Percentiles rank a stretch among this genome's conserved stretches.
phyloP scores from a whole-genome alignment of 1,284 basidiomycete species.

The Retiboletus flavoniger region DNA sequence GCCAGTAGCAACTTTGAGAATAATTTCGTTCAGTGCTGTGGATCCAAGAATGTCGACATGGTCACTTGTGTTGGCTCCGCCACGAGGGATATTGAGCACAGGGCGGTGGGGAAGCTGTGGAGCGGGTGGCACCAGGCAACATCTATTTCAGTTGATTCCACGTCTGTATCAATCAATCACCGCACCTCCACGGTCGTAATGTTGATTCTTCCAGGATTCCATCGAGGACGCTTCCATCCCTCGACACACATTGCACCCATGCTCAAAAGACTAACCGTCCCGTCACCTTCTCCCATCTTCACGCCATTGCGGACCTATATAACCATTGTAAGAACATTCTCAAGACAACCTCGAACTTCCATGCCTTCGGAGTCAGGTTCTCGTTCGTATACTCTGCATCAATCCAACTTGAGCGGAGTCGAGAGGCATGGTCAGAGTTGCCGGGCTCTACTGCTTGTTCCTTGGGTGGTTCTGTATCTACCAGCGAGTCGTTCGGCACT shows the following conservation, averaged over 20 bases:
- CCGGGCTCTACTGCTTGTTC: slow-evolving; percentile 43
- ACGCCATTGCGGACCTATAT: slow-evolving; percentile 74
- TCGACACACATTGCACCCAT: slow-evolving; percentile 95
- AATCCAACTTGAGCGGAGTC: slow-evolving; percentile 69
- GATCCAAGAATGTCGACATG: slow-evolving; percentile 95
- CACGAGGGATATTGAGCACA: slow-evolving; percentile 72
- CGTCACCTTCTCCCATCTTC: slow-evolving; percentile 92
- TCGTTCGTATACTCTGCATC: slow-evolving; percentile 80
- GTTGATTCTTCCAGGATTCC: slow-evolving; percentile 92
- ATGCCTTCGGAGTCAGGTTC: slow-evolving; percentile 56
- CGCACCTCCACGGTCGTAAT: slow-evolving; percentile 84
- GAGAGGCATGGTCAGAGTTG: slow-evolving; percentile 53
- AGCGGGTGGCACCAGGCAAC: neutral
- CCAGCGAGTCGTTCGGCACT: slow-evolving; percentile 60
- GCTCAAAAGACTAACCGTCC: slow-evolving; percentile 88
- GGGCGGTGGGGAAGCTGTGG: slow-evolving; percentile 83
- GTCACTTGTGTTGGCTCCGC: slow-evolving; percentile 87
- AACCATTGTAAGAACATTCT: neutral
- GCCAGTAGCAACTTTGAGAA: slow-evolving; percentile 85
- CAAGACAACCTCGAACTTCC: slow-evolving; percentile 4
- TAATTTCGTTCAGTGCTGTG: slow-evolving; percentile 84
- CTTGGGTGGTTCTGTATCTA: slow-evolving; percentile 44
- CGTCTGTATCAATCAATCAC: slow-evolving; percentile 8
- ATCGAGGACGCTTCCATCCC: slow-evolving; percentile 88
- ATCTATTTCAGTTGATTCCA: slow-evolving; percentile 8